Base-by-base conservation (phyloP, 306 rosid species). In the Malus fusca region DNA sequence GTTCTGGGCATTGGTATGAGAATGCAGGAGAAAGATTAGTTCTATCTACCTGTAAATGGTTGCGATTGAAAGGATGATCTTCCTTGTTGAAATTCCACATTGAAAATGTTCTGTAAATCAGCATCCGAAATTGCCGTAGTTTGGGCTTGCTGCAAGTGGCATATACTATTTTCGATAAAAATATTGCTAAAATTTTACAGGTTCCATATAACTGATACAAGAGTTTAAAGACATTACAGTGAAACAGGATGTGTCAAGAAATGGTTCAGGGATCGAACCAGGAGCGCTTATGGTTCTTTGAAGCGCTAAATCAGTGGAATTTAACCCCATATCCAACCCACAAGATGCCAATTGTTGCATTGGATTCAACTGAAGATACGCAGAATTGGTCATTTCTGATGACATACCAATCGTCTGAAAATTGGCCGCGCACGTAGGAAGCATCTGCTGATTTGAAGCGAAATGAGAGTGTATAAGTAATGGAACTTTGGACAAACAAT, bases 211-310 rank as follows among this genome's bases (percentile, higher is more conserved):
- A 12, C 19, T 48, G 55, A n/a, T 1, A 4, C 19, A 14, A 13
- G 40, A 43, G 77, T 67, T 13, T 17, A 69, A 69, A 77, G 69
- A 23, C 77, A 88, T 76, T 82, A 95, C 98, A 59, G 76, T 62
- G 87, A 87, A 89, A 85, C 88, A 86, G 15, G 96, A 71, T 25
- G 96, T 48, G 80, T 90, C 96, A 33, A 78, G 72, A 89, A 86
- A 88, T 4, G 81, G 75, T 85, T 90, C 97, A 0, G 90, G 92
- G 78, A 89, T 71, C 11, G 96, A 84, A 13, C 83, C 53, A 17
- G 95, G 90, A n/a, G 90, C 85, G 70, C 82, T 80, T 51, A 82
- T 84, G 76, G 88, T 79, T 87, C 93, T 87, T 75, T 91, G 75
- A 44, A 84, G 82, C 2, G 75, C 89, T 42, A 82, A 26, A 69